Conservation (phyloP, 441 rosid species). For the Pelargonium cotyledonis region DNA sequence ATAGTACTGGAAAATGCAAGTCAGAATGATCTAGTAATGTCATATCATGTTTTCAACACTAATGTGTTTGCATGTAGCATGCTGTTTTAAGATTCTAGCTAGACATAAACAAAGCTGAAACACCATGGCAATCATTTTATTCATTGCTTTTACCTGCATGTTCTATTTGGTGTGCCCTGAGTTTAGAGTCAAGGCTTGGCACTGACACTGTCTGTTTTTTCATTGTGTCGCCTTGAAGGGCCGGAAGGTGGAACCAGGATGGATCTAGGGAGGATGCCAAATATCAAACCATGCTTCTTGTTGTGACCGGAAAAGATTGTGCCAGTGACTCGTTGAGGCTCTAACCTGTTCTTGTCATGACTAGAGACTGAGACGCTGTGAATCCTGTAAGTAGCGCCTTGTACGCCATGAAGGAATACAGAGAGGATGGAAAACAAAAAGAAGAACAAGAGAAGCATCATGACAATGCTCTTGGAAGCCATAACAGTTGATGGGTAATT, state of each 20-base stretch:
- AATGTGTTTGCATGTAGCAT: no score
- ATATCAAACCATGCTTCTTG: not conserved
- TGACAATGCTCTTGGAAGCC: not conserved
- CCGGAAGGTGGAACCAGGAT: constrained; percentile 40
- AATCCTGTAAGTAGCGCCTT: not conserved
- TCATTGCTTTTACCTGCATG: no score
- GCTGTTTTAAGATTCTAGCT: no score
- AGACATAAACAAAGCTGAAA: no score
- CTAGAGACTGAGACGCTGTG: not conserved
- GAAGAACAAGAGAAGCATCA: not conserved
- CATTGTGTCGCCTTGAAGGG: constrained; percentile 42
- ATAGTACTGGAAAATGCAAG: no score
- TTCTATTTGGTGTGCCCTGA: no score
- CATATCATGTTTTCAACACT: no score
- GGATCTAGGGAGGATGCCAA: constrained; percentile 15
- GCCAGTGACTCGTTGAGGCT: not conserved
- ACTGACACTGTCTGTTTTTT: not conserved
- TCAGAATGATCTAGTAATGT: no score
- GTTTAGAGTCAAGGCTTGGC: not conserved
- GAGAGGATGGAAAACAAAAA: not conserved
- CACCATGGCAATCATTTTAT: no score
- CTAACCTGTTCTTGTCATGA: not conserved
- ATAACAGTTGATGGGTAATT: not conserved
- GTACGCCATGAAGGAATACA: not conserved
- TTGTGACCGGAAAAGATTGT: not conserved